Evolutionary conservation across 345 rosid genomes (phyloP).

Genomic region (Rubroshorea leprosula): DNA sequence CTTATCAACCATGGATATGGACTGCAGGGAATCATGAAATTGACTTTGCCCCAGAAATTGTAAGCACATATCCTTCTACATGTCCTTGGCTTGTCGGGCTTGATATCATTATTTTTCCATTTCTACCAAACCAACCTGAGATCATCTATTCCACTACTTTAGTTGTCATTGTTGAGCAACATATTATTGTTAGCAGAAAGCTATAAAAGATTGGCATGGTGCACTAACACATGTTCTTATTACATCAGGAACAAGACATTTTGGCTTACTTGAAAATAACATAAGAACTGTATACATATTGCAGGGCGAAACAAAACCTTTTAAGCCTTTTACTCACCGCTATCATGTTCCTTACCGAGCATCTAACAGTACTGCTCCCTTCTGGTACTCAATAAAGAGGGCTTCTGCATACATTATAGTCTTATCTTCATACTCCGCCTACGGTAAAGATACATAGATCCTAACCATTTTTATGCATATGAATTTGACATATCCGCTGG

Average conservation of each 20-base stretch:
- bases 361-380: slow-evolving; percentile 61
- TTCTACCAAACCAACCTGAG: too few relatives aligned
- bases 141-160: too few relatives aligned
- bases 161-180: too few relatives aligned
- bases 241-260: too few relatives aligned
- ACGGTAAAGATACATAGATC: slow-evolving; percentile 57
- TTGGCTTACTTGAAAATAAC: too few relatives aligned
- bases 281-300: slow-evolving; percentile 5
- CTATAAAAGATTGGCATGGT: too few relatives aligned
- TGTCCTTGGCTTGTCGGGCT: too few relatives aligned
- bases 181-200: too few relatives aligned
- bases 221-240: too few relatives aligned
- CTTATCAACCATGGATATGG: slow-evolving; percentile 99
- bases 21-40: slow-evolving; percentile 82
- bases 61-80: too few relatives aligned
- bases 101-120: too few relatives aligned
- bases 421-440: slow-evolving; percentile 73
- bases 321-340: slow-evolving; percentile 60
- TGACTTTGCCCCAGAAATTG: slow-evolving; percentile 58
- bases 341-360: slow-evolving; percentile 62
- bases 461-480: neutral
- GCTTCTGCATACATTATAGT: slow-evolving; percentile 77
- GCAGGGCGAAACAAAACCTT: slow-evolving; percentile 76
- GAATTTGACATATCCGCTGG: too few relatives aligned
- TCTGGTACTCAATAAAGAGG: slow-evolving; percentile 92